Percentiles rank a stretch among this genome's conserved stretches.
phyloP scores from a whole-genome alignment of 2,329 filamentous ascomycete genomes.

The Curvularia verruculosa region DNA sequence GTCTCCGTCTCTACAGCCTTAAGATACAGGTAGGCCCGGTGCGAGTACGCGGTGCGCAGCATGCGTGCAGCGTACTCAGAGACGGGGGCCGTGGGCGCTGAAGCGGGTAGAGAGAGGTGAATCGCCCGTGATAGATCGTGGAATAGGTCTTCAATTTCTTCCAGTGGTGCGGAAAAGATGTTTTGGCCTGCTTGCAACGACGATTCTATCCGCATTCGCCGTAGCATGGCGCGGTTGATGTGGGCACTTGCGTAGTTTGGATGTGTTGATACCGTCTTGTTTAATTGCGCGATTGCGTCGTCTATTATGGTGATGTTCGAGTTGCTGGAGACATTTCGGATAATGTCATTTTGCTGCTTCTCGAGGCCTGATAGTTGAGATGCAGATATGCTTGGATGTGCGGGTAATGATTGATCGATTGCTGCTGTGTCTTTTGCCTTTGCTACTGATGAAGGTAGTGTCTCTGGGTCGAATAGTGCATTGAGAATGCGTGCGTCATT shows the following conservation, averaged over 20 bases:
- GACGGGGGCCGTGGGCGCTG: slow-evolving; percentile 55
- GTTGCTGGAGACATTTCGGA: slow-evolving; percentile 35
- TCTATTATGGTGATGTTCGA: slow-evolving; percentile 23
- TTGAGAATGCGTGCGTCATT: slow-evolving; percentile 48
- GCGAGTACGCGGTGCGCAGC: slow-evolving; percentile 72
- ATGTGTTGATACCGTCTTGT: slow-evolving; percentile 61
- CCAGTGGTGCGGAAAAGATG: slow-evolving; percentile 23
- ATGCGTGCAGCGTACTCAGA: slow-evolving; percentile 70
- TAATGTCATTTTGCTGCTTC: slow-evolving; percentile 54
- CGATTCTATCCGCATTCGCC: slow-evolving; percentile 62
- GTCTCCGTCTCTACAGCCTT: slow-evolving; percentile 48
- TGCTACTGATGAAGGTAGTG: slow-evolving; percentile 57
- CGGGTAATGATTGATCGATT: slow-evolving; percentile 50
- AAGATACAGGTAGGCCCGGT: slow-evolving; percentile 61
- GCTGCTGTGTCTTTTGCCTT: slow-evolving; percentile 53
- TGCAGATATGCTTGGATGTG: slow-evolving; percentile 50
- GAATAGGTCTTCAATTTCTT: slow-evolving; percentile 33
- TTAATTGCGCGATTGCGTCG: slow-evolving; percentile 51
- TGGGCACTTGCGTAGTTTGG: slow-evolving; percentile 74
- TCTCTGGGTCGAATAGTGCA: slow-evolving; percentile 51
- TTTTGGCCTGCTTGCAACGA: slow-evolving; percentile 9
- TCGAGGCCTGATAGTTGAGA: slow-evolving; percentile 49
- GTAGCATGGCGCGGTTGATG: slow-evolving; percentile 75
- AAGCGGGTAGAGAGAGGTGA: slow-evolving; percentile 54
- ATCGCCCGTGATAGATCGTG: slow-evolving; percentile 58